These are phyloP conservation scores for Aspergillus bridgeri DNA, from an alignment of 495 filamentous ascomycete species.

Conservation along the genomic window DNA sequence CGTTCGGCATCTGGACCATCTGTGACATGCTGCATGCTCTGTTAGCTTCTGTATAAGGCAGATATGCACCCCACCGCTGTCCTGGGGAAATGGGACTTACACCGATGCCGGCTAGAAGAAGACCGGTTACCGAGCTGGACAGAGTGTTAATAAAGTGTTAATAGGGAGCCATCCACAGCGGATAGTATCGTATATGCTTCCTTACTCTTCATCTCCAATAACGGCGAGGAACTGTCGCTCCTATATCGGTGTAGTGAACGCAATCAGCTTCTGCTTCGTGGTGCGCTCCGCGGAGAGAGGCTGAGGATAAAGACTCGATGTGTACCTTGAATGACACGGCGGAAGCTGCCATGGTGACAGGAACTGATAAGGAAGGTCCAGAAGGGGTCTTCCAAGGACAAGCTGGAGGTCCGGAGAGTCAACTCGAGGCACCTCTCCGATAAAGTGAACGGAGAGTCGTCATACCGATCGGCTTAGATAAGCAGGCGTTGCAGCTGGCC, in stretches of 20 bases:
- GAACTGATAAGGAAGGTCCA: not conserved
- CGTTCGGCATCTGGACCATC: slow-evolving; percentile 79
- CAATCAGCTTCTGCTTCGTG: not conserved
- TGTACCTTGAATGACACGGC: slow-evolving; percentile 40
- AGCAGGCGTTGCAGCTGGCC: slow-evolving; percentile 4
- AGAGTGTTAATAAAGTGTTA: slow-evolving; percentile 16
- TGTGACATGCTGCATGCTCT: slow-evolving; percentile 61
- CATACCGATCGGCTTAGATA: slow-evolving; percentile 26
- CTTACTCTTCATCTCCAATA: slow-evolving; percentile 90
- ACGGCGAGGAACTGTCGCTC: slow-evolving; percentile 95
- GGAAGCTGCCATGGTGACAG: slow-evolving; percentile 33
- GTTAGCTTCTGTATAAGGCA: not conserved
- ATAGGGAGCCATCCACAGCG: too few species aligned
- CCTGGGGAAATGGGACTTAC: slow-evolving; percentile 52
- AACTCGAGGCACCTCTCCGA: not conserved
- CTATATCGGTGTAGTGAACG: slow-evolving; percentile 31
- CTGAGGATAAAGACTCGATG: not conserved
- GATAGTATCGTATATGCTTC: slow-evolving; percentile 5
- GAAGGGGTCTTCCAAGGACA: not conserved
- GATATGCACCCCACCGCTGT: not conserved
- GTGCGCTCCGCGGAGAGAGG: not conserved
- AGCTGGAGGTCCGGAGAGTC: not conserved
- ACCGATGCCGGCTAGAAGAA: slow-evolving; percentile 91
- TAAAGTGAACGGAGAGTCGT: slow-evolving; percentile 13
- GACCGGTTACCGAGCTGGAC: slow-evolving; percentile 88